phyloP scores from a whole-genome alignment of 2,329 filamentous ascomycete species.

The Cryphonectria radicalis region DNA sequence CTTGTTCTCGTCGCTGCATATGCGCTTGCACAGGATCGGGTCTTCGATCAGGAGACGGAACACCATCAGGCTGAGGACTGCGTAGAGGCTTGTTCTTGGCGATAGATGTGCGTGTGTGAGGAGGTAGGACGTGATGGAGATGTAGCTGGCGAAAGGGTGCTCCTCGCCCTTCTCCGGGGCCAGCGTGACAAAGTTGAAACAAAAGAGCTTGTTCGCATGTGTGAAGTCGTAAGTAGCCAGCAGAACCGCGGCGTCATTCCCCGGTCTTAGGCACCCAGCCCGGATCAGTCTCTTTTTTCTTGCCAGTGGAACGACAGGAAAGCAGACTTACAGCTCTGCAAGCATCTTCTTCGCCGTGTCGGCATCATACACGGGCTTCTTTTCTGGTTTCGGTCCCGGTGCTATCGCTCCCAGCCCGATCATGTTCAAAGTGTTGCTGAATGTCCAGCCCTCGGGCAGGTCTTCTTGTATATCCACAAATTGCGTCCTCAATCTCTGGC shows the following conservation, averaged over 20 bases:
- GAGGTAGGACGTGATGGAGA: constrained; percentile 90
- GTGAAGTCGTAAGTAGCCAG: constrained; percentile 91
- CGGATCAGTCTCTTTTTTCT: constrained; percentile 4
- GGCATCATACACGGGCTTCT: constrained; percentile 65
- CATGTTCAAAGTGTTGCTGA: constrained; percentile 79
- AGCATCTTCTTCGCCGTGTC: constrained; percentile 86
- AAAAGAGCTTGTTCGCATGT: constrained; percentile 94
- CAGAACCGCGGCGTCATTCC: constrained; percentile 76
- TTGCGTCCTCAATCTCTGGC: constrained; percentile 67
- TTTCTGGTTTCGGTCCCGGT: constrained; percentile 67
- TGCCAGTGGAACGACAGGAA: too few species aligned
- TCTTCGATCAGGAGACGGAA: constrained; percentile 89
- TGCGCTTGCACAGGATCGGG: constrained; percentile 75
- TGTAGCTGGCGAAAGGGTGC: constrained; percentile 76
- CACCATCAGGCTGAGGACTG: constrained; percentile 82
- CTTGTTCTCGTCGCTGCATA: constrained; percentile 80
- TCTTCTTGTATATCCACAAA: constrained; percentile 92
- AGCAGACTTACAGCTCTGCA: constrained; percentile 67
- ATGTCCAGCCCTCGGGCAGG: constrained; percentile 84
- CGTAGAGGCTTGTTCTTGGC: constrained; percentile 76
- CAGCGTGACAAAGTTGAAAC: constrained; percentile 76
- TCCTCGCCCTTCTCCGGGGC: constrained; percentile 67
- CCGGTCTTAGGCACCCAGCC: constrained; percentile 60
- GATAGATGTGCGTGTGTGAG: constrained; percentile 92
- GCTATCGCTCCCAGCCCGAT: constrained; percentile 81